A percentile compares a stretch with the other conserved stretches of the same genome.
Evolutionary conservation across 2,329 filamentous ascomycete species (phyloP).

Genomic region (Trichothecium sympodiale): DNA sequence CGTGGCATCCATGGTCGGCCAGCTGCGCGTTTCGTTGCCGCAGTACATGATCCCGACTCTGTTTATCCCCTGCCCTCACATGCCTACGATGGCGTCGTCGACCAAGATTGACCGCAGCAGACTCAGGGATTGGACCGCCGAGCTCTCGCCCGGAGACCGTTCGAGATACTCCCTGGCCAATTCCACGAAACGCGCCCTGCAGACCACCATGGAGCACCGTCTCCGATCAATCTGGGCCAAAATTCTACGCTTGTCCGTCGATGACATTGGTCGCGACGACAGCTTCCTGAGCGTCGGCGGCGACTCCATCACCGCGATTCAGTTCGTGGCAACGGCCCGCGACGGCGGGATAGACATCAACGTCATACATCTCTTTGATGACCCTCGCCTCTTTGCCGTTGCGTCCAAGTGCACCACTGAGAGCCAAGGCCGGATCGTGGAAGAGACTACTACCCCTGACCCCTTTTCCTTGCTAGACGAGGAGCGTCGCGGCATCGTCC

Average conservation of each 20-base stretch:
- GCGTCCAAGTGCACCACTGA: background rate
- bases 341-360: background rate
- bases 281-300: conserved; percentile 7
- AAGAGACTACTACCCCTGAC: background rate
- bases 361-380: background rate
- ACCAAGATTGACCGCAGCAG: conserved; percentile 8
- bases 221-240: background rate
- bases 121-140: background rate
- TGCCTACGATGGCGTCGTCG: conserved; percentile 10
- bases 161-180: background rate
- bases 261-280: conserved; percentile 3
- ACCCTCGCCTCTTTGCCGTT: background rate
- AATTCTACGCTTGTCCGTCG: conserved; percentile 1
- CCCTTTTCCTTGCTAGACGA: background rate
- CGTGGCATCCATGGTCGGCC: conserved; percentile 7
- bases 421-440: background rate
- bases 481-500: too few species aligned
- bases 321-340: conserved; percentile 1
- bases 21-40: conserved; percentile 7
- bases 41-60: conserved; percentile 10
- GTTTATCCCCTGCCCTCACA: conserved; percentile 9
- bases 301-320: conserved; percentile 8
- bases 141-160: background rate
- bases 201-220: background rate
- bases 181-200: background rate